Evolutionary conservation across 1,284 basidiomycete genomes (phyloP).

Genomic region (Ustilago hordei): DNA sequence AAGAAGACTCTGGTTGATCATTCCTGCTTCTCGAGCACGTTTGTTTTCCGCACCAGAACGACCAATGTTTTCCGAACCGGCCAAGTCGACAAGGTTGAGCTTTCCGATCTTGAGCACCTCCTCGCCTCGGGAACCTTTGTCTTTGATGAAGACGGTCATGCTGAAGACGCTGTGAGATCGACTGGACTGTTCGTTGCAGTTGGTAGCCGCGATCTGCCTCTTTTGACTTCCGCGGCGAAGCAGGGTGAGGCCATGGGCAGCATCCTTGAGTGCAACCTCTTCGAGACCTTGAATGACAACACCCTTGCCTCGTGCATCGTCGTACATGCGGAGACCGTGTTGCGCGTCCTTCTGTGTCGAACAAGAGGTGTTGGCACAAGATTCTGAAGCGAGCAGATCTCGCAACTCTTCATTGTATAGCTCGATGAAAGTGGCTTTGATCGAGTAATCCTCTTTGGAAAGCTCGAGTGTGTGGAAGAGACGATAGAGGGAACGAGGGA

Average conservation of each 20-base stretch:
- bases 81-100: constrained; percentile 95
- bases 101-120: constrained; percentile 94
- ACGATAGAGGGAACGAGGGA: constrained; percentile 93
- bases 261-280: constrained; percentile 85
- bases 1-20: constrained; percentile 97
- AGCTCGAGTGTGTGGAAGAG: constrained; percentile 89
- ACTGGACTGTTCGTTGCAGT: constrained; percentile 96
- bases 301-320: constrained; percentile 80
- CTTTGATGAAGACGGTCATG: constrained; percentile 92
- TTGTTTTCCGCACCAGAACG: constrained; percentile 95
- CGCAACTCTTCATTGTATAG: constrained; percentile 98
- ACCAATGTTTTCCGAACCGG: constrained; percentile 97
- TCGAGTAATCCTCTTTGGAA: constrained; percentile 80
- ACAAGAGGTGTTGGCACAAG: constrained; percentile 3
- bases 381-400: constrained; percentile 74
- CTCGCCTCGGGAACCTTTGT: constrained; percentile 79
- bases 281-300: constrained; percentile 95
- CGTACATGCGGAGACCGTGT: constrained; percentile 77
- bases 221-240: constrained; percentile 89
- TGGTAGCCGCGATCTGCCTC: constrained; percentile 93
- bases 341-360: constrained; percentile 20
- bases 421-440: constrained; percentile 94
- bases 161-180: constrained; percentile 99
- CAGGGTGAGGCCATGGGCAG: constrained; percentile 84
- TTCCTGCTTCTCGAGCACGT: constrained; percentile 93